Evolutionary conservation across 768 basidiomycete genomes (phyloP).

Genomic region (Dentipellis fragilis): DNA sequence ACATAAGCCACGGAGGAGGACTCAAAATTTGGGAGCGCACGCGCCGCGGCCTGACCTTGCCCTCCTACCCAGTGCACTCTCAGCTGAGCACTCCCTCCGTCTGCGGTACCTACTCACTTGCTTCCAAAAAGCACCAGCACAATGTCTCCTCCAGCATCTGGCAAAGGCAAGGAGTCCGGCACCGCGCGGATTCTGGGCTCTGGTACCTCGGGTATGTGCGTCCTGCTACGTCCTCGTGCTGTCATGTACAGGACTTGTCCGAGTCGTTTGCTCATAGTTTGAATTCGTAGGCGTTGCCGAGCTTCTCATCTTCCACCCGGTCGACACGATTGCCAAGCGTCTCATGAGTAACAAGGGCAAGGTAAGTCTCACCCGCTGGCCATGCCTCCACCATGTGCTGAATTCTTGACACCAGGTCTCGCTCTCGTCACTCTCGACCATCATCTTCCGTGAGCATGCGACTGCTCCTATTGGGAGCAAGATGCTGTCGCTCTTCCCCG

Average conservation of each 20-base stretch:
- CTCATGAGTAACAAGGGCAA: slow-evolving; percentile 96
- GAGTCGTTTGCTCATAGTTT: neutral
- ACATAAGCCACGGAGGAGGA: too few species aligned
- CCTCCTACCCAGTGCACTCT: too few species aligned
- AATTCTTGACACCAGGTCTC: slow-evolving; percentile 49
- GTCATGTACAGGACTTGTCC: neutral
- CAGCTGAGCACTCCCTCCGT: too few species aligned
- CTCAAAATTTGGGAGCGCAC: too few species aligned
- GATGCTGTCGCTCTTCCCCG: slow-evolving; percentile 92
- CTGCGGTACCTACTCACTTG: too few species aligned
- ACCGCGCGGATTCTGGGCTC: slow-evolving; percentile 86
- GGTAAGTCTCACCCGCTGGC: slow-evolving; percentile 26
- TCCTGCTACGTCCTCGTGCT: neutral
- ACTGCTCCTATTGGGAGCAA: slow-evolving; percentile 53
- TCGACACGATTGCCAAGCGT: slow-evolving; percentile 97
- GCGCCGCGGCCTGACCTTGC: too few species aligned
- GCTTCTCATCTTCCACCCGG: slow-evolving; percentile 89
- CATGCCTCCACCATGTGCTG: neutral
- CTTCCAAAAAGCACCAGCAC: too few species aligned
- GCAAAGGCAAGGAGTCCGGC: slow-evolving; percentile 69
- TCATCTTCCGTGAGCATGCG: slow-evolving; percentile 86
- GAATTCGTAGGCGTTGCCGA: slow-evolving; percentile 95
- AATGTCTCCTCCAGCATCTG: slow-evolving; percentile 40
- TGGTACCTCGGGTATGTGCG: slow-evolving; percentile 72
- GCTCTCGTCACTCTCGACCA: slow-evolving; percentile 48